phyloP scores from a whole-genome alignment of 305 asterid species.

The Fraxinus albicans region DNA sequence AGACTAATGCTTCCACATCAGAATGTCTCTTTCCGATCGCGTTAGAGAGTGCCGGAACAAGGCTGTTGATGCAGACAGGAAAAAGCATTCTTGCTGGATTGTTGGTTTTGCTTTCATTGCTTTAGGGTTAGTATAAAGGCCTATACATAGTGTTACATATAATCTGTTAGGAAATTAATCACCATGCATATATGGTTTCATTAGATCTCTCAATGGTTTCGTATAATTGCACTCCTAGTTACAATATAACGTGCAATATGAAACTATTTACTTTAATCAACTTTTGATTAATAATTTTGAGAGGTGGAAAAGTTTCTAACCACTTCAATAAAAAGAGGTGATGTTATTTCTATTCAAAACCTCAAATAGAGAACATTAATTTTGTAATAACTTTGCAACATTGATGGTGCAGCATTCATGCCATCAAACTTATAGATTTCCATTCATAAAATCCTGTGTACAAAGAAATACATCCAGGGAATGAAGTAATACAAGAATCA shows the following conservation, averaged over 20 bases:
- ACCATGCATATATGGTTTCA: not conserved
- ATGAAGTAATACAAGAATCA: not conserved
- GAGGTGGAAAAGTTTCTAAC: not conserved
- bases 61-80: not conserved
- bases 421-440: not conserved
- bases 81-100: conserved; percentile 19
- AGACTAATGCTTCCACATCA: conserved; percentile 30
- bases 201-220: not conserved
- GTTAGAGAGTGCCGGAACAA: conserved; percentile 35
- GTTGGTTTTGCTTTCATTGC: conserved; percentile 19
- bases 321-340: not conserved
- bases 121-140: not conserved
- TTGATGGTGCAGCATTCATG: not conserved
- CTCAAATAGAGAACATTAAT: not conserved
- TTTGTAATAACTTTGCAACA: not conserved
- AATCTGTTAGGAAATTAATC: not conserved
- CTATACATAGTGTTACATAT: not conserved
- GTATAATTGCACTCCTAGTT: not conserved
- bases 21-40: conserved; percentile 62
- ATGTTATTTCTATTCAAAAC: not conserved
- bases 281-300: not conserved
- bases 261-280: not conserved
- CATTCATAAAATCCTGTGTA: not conserved
- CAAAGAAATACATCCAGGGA: not conserved
- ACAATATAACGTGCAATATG: not conserved